Conservation (phyloP, 352 stramenopile genomes). For the Globisporangium uncinulatum region DNA sequence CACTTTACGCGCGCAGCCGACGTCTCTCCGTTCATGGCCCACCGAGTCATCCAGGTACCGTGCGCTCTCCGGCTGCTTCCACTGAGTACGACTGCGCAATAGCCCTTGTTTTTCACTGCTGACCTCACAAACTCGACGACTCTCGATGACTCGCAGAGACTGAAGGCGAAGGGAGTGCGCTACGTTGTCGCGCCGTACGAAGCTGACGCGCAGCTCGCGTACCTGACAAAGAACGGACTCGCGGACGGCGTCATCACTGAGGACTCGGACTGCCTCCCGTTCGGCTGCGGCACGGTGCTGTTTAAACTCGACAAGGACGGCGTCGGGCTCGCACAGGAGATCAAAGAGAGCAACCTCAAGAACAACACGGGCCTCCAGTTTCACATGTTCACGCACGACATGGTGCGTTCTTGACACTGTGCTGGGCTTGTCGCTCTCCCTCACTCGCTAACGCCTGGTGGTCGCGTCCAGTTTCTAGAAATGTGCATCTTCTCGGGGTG, state of each 20-base stretch:
- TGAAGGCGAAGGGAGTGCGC: slow-evolving; percentile 60
- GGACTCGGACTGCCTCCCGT: slow-evolving; percentile 94
- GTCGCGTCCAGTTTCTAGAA: slow-evolving; percentile 58
- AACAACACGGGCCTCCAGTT: slow-evolving; percentile 68
- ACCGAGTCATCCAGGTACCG: slow-evolving; percentile 67
- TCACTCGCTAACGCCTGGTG: not conserved
- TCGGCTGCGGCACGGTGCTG: slow-evolving; percentile 88
- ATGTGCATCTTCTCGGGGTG: slow-evolving; percentile 92
- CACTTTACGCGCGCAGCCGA: slow-evolving; percentile 68
- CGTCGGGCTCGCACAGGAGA: slow-evolving; percentile 79
- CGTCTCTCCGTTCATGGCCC: slow-evolving; percentile 75
- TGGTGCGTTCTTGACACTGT: slow-evolving; percentile 34
- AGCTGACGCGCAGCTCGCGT: slow-evolving; percentile 96
- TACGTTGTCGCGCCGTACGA: slow-evolving; percentile 97
- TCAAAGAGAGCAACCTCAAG: slow-evolving; percentile 62
- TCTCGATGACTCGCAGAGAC: slow-evolving; percentile 15
- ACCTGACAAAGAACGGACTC: slow-evolving; percentile 68
- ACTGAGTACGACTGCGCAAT: no score
- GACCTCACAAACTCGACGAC: not conserved
- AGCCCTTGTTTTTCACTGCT: not conserved
- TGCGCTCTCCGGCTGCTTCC: not conserved
- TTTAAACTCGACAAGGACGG: slow-evolving; percentile 95
- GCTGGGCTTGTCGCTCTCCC: not conserved
- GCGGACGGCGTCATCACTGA: slow-evolving; percentile 94
- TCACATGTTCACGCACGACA: slow-evolving; percentile 81